Percentiles rank a stretch among this genome's conserved stretches.
These are phyloP conservation scores for Opeltia flavorubescens DNA, from an alignment of 495 filamentous ascomycete species.

Conservation along the genomic window DNA sequence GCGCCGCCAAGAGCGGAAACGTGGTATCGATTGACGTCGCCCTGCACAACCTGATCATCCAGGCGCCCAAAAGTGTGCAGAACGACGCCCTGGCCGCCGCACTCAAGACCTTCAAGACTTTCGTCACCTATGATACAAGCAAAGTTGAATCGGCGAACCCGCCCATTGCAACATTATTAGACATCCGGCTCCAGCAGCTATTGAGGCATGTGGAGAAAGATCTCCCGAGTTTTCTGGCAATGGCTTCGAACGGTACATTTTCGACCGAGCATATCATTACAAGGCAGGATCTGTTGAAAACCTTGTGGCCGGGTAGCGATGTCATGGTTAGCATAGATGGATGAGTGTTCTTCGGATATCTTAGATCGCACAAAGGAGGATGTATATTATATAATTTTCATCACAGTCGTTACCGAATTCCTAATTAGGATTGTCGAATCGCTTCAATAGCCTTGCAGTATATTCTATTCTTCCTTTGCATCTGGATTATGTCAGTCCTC, in stretches of 20 bases:
- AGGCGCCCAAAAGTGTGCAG: not conserved
- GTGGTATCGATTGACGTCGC: not conserved
- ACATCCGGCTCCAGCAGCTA: not conserved
- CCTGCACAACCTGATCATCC: not conserved
- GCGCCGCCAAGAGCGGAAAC: not conserved
- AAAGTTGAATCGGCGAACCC: not conserved
- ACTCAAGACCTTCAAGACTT: not conserved
- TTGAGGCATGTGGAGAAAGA: not conserved
- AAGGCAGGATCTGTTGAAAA: not conserved
- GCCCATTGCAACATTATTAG: not conserved
- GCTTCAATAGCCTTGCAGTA: too few relatives aligned
- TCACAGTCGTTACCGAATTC: too few relatives aligned
- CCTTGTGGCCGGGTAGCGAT: not conserved
- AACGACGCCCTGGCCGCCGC: not conserved
- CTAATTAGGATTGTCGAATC: too few relatives aligned
- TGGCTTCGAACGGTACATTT: not conserved
- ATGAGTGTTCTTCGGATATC: too few relatives aligned
- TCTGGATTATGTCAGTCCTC: too few relatives aligned
- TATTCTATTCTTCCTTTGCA: too few relatives aligned
- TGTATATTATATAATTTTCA: too few relatives aligned
- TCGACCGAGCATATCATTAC: not conserved
- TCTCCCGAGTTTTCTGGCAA: conserved; percentile 6
- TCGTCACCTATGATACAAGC: too few relatives aligned
- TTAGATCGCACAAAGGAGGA: too few relatives aligned
- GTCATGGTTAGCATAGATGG: not conserved